Percentiles rank a stretch among this genome's conserved stretches.
Conservation (phyloP, 345 rosid genomes). For the Moricandia arvensis region DNA sequence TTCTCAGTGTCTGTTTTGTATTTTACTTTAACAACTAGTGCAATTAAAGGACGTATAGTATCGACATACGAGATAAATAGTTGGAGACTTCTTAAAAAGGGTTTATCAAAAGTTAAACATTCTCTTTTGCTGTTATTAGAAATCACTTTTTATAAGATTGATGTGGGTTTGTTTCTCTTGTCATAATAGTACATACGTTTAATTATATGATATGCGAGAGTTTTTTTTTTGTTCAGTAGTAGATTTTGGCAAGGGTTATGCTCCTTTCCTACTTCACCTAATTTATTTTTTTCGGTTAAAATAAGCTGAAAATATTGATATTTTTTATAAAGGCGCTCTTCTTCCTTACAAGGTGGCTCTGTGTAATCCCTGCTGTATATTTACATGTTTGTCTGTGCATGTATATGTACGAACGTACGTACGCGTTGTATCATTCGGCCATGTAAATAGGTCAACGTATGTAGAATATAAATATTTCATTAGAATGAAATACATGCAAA, state of each 20-base stretch:
- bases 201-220: neutral
- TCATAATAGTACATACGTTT: neutral
- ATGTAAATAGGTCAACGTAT: neutral
- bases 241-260: neutral
- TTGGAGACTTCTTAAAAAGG: neutral
- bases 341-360: neutral
- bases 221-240: neutral
- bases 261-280: neutral
- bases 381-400: slow-evolving; percentile 9
- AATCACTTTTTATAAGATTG: neutral
- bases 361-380: neutral
- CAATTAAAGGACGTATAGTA: slow-evolving; percentile 3
- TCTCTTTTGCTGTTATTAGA: slow-evolving; percentile 10
- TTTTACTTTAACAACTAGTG: slow-evolving; percentile 11
- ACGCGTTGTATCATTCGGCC: slow-evolving; percentile 5
- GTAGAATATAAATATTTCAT: neutral
- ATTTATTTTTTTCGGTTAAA: neutral
- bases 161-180: slow-evolving; percentile 2
- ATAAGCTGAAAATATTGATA: neutral
- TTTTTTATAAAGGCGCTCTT: neutral
- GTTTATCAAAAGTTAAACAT: neutral
- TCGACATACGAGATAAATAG: neutral
- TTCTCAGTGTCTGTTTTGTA: slow-evolving; percentile 31
- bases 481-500: neutral
- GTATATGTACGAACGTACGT: slow-evolving; percentile 12